A percentile compares a stretch with the other conserved stretches of the same genome.
Evolutionary conservation across 1,284 basidiomycete genomes (phyloP).

Genomic region (Serendipita sp.): DNA sequence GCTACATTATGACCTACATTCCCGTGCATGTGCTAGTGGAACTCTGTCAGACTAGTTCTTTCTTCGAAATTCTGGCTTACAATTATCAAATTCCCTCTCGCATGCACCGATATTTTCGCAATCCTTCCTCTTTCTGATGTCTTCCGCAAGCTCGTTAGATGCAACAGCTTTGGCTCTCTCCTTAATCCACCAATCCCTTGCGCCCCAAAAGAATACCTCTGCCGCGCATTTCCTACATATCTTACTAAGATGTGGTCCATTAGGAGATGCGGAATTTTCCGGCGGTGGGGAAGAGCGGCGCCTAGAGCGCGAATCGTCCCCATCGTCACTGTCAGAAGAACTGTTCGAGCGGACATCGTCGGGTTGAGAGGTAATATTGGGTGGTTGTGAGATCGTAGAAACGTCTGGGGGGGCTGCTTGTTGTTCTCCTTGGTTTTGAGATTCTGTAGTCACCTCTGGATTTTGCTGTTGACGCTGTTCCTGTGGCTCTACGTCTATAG

Average conservation of each 20-base stretch:
- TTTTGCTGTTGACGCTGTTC: neutral
- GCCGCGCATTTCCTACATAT: conserved; percentile 58
- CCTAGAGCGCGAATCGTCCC: neutral
- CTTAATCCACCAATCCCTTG: conserved; percentile 65
- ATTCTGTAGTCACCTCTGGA: neutral
- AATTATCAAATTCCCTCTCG: conserved; percentile 42
- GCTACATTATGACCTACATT: conserved; percentile 35
- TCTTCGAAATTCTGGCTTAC: conserved; percentile 27
- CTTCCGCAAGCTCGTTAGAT: conserved; percentile 37
- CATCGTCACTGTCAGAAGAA: neutral
- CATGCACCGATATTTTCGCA: conserved; percentile 47
- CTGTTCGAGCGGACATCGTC: neutral
- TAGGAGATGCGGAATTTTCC: neutral
- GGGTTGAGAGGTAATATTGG: neutral
- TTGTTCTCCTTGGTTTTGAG: neutral
- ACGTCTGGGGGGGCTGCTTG: neutral
- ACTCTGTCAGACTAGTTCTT: neutral
- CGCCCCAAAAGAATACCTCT: conserved; percentile 55
- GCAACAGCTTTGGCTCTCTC: conserved; percentile 39
- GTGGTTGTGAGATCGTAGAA: neutral
- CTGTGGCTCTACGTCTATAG: neutral
- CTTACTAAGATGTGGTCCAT: conserved; percentile 15
- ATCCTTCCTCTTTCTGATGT: conserved; percentile 40
- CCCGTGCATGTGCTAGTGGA: conserved; percentile 44
- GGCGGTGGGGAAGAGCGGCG: neutral